These are phyloP conservation scores for Eucalyptus paniculata DNA, from an alignment of 345 rosid genomes.

Conservation along the genomic window DNA sequence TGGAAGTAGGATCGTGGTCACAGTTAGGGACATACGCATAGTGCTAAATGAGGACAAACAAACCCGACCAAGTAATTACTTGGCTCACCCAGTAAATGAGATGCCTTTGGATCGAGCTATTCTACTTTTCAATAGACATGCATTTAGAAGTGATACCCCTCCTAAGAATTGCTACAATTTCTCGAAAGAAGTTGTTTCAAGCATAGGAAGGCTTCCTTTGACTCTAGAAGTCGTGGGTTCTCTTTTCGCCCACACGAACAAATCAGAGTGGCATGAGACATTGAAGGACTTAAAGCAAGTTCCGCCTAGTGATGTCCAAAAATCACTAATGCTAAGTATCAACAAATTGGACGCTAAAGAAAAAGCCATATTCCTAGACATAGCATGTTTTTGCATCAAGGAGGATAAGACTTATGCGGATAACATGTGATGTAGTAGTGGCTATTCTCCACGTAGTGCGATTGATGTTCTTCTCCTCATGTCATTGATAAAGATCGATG, in stretches of 20 bases:
- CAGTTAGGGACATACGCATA: not conserved
- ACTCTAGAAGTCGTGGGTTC: not conserved
- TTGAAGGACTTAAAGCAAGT: not conserved
- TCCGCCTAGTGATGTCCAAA: fast-evolving
- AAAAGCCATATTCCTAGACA: not conserved
- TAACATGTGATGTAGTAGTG: not conserved
- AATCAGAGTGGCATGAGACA: fast-evolving
- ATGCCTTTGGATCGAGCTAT: fast-evolving
- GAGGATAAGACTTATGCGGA: not conserved
- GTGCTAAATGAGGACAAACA: not conserved
- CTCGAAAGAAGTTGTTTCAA: fast-evolving
- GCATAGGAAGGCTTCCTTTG: not conserved
- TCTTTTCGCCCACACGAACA: fast-evolving
- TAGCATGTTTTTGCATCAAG: not conserved
- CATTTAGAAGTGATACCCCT: not conserved
- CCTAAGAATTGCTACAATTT: fast-evolving
- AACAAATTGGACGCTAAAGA: fast-evolving
- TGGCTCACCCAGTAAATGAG: not conserved
- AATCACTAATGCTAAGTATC: fast-evolving
- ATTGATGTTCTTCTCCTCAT: not conserved
- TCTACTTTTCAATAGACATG: fast-evolving
- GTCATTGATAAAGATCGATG: not conserved
- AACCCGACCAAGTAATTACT: fast-evolving
- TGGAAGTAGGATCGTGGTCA: not conserved
- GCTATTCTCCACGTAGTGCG: fast-evolving